These are phyloP conservation scores for Cladophialophora chaetospira DNA, from an alignment of 2,329 filamentous ascomycete species.

Conservation along the genomic window DNA sequence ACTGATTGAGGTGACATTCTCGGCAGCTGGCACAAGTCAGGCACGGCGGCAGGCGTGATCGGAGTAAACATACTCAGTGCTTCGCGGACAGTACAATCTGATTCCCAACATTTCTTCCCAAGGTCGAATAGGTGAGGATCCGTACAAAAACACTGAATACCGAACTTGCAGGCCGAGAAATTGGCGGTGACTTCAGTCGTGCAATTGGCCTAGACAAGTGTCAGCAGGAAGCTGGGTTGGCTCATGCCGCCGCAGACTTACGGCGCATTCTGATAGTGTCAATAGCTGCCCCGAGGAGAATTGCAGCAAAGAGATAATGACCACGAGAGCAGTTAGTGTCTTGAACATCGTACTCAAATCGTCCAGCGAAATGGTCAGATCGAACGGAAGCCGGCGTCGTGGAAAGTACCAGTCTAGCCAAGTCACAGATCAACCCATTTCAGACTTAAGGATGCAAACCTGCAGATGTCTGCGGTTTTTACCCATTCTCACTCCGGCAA, in stretches of 20 bases:
- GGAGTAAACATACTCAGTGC: slow-evolving; percentile 9
- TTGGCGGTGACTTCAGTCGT: slow-evolving; percentile 2
- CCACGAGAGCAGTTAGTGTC: neutral
- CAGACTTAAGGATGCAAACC: neutral
- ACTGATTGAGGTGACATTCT: slow-evolving; percentile 18
- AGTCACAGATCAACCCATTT: neutral
- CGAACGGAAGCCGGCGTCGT: neutral
- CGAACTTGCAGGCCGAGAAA: slow-evolving; percentile 16
- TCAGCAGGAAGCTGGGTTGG: neutral
- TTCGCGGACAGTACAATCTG: slow-evolving; percentile 21
- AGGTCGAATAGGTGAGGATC: slow-evolving; percentile 10
- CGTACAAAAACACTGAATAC: slow-evolving; percentile 20
- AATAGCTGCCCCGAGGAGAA: neutral
- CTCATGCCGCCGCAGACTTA: neutral
- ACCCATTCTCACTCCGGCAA: neutral
- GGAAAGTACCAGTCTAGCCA: neutral
- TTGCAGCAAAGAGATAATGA: neutral
- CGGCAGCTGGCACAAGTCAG: slow-evolving; percentile 11
- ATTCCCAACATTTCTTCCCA: slow-evolving; percentile 11
- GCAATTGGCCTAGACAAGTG: slow-evolving; percentile 5
- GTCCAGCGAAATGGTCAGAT: too few relatives aligned
- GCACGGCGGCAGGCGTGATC: neutral
- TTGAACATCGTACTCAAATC: neutral
- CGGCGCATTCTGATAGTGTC: slow-evolving; percentile 12
- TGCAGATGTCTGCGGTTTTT: neutral